These are phyloP conservation scores for Brachypodium distachyon DNA, from an alignment of 202 grass and related monocot genomes.

Conservation along the genomic window DNA sequence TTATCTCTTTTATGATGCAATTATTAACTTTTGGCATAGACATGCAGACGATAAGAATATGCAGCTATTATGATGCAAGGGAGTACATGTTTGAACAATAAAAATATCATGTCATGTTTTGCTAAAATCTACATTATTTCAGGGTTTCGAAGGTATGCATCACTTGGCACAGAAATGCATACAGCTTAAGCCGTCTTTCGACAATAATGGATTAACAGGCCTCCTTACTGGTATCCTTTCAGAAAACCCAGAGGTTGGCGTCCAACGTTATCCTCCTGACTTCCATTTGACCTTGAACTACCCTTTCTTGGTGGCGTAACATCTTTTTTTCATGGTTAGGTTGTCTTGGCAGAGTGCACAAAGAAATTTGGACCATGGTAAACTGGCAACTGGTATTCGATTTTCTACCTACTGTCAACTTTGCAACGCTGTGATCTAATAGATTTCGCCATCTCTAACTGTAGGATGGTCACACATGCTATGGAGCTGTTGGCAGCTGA, in stretches of 20 bases:
- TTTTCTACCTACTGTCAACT: background rate
- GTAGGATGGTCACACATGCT: constrained; percentile 87
- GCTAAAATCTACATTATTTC: constrained; percentile 29
- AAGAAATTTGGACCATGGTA: constrained; percentile 90
- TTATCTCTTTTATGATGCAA: constrained; percentile 3
- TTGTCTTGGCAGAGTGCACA: constrained; percentile 84
- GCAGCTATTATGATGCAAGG: background rate
- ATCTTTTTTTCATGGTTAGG: constrained; percentile 39
- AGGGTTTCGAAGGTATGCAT: constrained; percentile 95
- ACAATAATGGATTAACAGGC: constrained; percentile 53
- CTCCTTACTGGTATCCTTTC: constrained; percentile 76
- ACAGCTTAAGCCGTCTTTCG: constrained; percentile 68
- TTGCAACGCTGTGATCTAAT: background rate
- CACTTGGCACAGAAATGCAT: constrained; percentile 81
- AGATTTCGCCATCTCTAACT: constrained; percentile 11
- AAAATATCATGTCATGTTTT: background rate
- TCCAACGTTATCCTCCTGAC: constrained; percentile 1
- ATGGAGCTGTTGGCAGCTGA: constrained; percentile 82
- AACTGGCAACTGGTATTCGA: constrained; percentile 11
- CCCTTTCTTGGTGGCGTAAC: constrained; percentile 7
- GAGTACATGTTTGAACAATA: background rate
- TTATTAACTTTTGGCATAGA: background rate
- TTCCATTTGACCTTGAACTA: too few relatives aligned
- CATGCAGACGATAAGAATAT: background rate
- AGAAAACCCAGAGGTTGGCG: constrained; percentile 86